Conservation (phyloP, 2,329 filamentous ascomycete species). For the Aspergillus brasiliensis region DNA sequence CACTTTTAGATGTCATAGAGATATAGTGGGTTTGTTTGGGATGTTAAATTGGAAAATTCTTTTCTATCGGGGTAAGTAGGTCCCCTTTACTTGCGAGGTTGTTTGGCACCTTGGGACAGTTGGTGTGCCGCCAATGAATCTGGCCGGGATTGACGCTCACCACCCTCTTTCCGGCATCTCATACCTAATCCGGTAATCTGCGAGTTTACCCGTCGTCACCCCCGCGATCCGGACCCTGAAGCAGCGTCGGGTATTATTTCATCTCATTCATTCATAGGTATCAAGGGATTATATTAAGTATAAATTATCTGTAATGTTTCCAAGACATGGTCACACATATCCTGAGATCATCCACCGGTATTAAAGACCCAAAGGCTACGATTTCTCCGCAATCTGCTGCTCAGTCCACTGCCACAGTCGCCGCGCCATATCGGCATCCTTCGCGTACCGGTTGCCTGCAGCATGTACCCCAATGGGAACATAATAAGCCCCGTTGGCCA, state of each 20-base stretch:
- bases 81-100: background rate
- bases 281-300: background rate
- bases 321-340: no score
- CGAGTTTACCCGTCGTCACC: background rate
- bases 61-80: background rate
- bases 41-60: background rate
- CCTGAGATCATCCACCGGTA: background rate
- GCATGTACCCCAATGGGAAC: conserved; percentile 40
- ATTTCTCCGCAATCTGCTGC: conserved; percentile 29
- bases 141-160: background rate
- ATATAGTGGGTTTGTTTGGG: no score
- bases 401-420: conserved; percentile 51
- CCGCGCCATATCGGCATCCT: conserved; percentile 35
- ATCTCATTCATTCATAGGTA: background rate
- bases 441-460: conserved; percentile 28
- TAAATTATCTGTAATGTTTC: no score
- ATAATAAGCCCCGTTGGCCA: conserved; percentile 47
- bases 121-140: background rate
- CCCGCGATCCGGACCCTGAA: background rate
- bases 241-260: background rate
- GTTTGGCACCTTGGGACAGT: background rate
- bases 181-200: conserved; percentile 22
- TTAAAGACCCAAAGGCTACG: no score
- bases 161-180: conserved; percentile 7
- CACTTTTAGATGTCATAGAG: no score